Evolutionary conservation across 2,329 filamentous ascomycete genomes (phyloP).

Genomic region (Talaromyces sp.): DNA sequence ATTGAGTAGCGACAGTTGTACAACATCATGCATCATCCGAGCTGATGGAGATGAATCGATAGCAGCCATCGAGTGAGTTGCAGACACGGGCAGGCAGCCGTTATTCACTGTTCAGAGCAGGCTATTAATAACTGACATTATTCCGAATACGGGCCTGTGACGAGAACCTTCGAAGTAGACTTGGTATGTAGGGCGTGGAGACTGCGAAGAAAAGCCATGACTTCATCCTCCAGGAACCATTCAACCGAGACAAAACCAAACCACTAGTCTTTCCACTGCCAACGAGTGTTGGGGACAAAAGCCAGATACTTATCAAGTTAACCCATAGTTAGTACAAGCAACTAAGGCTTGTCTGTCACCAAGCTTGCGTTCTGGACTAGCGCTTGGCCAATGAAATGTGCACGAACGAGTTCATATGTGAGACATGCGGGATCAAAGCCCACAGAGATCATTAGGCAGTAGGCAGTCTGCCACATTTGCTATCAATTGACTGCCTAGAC

Average conservation of each 20-base stretch:
- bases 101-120: not conserved
- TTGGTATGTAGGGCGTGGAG: not conserved
- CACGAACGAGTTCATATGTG: not conserved
- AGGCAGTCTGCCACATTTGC: not conserved
- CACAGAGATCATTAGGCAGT: not conserved
- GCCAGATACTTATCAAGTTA: not conserved
- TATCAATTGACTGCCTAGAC: not conserved
- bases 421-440: constrained; percentile 6
- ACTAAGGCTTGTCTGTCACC: not conserved
- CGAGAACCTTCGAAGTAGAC: not conserved
- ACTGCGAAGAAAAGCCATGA: not conserved
- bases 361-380: not conserved
- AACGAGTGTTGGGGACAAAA: not conserved
- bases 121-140: not conserved
- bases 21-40: not conserved
- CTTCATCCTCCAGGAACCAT: not conserved
- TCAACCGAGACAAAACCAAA: constrained; percentile 1
- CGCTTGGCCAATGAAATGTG: not conserved
- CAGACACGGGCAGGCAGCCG: not conserved
- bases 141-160: not conserved
- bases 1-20: not conserved
- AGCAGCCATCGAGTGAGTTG: not conserved
- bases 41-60: not conserved
- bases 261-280: not conserved
- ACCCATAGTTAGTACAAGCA: not conserved